phyloP scores from a whole-genome alignment of 2,329 filamentous ascomycete species.

The Grosmannia penicillata region DNA sequence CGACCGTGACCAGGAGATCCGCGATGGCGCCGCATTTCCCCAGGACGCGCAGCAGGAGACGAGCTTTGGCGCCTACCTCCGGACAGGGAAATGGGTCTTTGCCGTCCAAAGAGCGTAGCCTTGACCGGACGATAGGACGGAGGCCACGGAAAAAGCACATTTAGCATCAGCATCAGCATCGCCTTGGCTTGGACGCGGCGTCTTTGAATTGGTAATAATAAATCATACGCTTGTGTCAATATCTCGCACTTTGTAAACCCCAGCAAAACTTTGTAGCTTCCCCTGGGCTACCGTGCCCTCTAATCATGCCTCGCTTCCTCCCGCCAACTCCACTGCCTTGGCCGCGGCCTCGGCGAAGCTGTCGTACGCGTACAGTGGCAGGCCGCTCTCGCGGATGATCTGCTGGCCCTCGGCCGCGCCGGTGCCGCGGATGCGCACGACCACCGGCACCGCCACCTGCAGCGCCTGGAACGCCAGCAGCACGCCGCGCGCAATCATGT shows the following conservation, averaged over 20 bases:
- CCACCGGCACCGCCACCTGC: conserved; percentile 51
- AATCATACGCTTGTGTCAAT: neutral
- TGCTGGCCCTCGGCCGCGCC: conserved; percentile 56
- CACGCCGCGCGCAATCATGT: conserved; percentile 69
- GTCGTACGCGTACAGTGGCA: conserved; percentile 57
- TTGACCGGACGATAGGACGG: too few species aligned
- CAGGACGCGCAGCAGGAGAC: neutral
- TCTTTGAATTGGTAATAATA: neutral
- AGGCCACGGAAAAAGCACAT: too few species aligned
- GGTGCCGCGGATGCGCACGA: conserved; percentile 63
- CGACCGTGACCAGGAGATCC: conserved; percentile 15
- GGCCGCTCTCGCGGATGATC: conserved; percentile 53
- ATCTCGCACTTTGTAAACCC: neutral
- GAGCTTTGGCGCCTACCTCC: conserved; percentile 6
- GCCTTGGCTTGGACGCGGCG: too few species aligned
- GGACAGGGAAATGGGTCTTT: conserved; percentile 10
- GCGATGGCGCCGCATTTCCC: conserved; percentile 10
- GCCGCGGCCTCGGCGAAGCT: conserved; percentile 58
- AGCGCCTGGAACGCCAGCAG: conserved; percentile 59
- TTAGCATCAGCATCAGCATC: neutral
- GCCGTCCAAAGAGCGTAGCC: neutral
- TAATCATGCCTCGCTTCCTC: neutral
- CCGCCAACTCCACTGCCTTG: conserved; percentile 43
- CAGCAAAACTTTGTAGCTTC: too few species aligned
- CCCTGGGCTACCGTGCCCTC: too few species aligned